These are phyloP conservation scores for Syncephalastrum racemosum DNA, from an alignment of 371 early-diverging fungal genomes.

Conservation along the genomic window DNA sequence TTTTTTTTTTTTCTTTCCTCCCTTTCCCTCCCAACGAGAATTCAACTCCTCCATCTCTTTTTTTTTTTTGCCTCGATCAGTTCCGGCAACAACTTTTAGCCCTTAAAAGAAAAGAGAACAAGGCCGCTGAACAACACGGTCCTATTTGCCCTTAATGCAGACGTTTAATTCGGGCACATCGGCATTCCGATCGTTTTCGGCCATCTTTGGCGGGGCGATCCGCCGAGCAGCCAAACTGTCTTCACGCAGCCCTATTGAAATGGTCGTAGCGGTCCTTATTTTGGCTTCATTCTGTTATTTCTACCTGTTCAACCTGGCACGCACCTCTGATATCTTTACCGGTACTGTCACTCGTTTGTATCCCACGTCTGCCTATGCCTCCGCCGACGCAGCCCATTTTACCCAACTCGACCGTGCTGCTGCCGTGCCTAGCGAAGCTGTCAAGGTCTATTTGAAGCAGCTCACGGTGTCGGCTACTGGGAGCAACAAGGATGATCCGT, in stretches of 20 bases:
- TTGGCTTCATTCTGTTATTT: constrained; percentile 78
- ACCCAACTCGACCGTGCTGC: constrained; percentile 31
- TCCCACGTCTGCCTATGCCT: constrained; percentile 54
- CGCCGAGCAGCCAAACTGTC: constrained; percentile 29
- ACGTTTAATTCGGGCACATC: constrained; percentile 3
- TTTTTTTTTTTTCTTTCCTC: no score
- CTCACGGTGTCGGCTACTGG: constrained; percentile 42
- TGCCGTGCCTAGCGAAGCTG: constrained; percentile 27
- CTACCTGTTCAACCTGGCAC: constrained; percentile 71
- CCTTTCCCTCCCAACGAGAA: no score
- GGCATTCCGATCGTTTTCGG: constrained; percentile 17
- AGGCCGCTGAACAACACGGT: no score
- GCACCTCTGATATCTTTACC: constrained; percentile 70
- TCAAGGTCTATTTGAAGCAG: constrained; percentile 57
- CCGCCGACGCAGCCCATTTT: constrained; percentile 31
- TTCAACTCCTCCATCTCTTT: no score
- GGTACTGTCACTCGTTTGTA: constrained; percentile 54
- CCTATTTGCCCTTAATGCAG: no score
- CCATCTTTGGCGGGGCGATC: constrained; percentile 25
- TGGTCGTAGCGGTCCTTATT: constrained; percentile 71
- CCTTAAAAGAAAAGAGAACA: no score
- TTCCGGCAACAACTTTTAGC: no score
- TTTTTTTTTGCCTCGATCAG: no score
- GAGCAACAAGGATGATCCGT: constrained; percentile 5
- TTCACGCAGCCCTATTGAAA: constrained; percentile 77